Conservation (phyloP, 495 filamentous ascomycete genomes). For the Penicillium malachiteum region DNA sequence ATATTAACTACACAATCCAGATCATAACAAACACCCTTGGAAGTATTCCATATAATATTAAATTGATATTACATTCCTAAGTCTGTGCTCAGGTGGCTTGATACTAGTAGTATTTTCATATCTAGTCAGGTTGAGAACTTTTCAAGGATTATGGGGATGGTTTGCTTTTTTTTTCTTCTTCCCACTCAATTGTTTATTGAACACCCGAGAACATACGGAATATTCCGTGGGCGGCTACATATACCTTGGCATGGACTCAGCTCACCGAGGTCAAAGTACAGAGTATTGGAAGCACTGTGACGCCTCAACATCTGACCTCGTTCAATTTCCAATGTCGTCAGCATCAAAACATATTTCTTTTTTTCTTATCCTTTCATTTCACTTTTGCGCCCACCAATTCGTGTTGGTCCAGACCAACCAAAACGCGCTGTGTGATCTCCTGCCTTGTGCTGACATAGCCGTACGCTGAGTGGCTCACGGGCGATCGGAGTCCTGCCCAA, state of each 20-base stretch:
- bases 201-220: no score
- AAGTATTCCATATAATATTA: no score
- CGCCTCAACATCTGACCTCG: not conserved
- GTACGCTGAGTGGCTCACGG: constrained; percentile 20
- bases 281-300: not conserved
- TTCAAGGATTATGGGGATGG: no score
- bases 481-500: constrained; percentile 33
- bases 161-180: no score
- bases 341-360: not conserved
- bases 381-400: not conserved
- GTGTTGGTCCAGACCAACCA: constrained; percentile 11
- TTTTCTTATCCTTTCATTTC: not conserved
- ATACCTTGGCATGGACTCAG: not conserved
- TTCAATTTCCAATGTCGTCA: not conserved
- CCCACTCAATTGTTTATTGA: no score
- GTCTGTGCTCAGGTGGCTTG: no score
- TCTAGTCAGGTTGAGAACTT: no score
- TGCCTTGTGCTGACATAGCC: constrained; percentile 18
- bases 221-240: not conserved
- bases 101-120: no score
- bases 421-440: constrained; percentile 14
- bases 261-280: not conserved
- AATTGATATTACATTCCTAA: no score
- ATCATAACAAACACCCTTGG: not conserved
- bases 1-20: not conserved